Evolutionary conservation across 2,329 filamentous ascomycete genomes (phyloP).

Genomic region (Ciborinia camelliae): DNA sequence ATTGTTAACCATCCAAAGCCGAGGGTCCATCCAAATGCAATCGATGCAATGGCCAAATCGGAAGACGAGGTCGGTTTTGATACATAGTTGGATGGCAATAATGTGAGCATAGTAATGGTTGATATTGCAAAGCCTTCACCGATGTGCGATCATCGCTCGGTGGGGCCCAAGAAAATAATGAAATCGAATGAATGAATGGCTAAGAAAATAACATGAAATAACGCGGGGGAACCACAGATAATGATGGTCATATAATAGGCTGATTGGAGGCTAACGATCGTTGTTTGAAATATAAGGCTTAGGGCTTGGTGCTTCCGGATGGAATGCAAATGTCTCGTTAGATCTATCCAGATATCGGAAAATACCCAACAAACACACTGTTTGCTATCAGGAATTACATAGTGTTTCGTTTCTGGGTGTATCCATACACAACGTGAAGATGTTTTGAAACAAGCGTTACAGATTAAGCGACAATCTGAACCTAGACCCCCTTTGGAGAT

Average conservation of each 20-base stretch:
- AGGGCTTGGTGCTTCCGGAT: background rate
- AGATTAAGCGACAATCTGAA: background rate
- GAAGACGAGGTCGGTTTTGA: conserved; percentile 17
- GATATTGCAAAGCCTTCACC: background rate
- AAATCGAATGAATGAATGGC: background rate
- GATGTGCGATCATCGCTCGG: background rate
- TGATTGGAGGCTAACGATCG: background rate
- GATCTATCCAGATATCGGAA: background rate
- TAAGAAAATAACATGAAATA: background rate
- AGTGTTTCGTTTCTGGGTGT: background rate
- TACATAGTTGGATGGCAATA: conserved; percentile 17
- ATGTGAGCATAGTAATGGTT: background rate
- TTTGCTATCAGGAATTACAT: background rate
- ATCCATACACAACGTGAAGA: background rate
- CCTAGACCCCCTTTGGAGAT: no score
- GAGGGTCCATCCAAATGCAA: conserved; percentile 41
- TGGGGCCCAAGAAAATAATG: background rate
- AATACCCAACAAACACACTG: background rate
- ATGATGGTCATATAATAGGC: background rate
- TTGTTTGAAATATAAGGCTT: background rate
- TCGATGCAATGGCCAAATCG: conserved; percentile 40
- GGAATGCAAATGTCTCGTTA: background rate
- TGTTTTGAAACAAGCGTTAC: background rate
- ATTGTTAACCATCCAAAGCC: conserved; percentile 39
- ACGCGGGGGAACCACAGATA: background rate